Evolutionary conservation across 2,329 filamentous ascomycete species (phyloP).

Genomic region (Aureobasidium vineae): DNA sequence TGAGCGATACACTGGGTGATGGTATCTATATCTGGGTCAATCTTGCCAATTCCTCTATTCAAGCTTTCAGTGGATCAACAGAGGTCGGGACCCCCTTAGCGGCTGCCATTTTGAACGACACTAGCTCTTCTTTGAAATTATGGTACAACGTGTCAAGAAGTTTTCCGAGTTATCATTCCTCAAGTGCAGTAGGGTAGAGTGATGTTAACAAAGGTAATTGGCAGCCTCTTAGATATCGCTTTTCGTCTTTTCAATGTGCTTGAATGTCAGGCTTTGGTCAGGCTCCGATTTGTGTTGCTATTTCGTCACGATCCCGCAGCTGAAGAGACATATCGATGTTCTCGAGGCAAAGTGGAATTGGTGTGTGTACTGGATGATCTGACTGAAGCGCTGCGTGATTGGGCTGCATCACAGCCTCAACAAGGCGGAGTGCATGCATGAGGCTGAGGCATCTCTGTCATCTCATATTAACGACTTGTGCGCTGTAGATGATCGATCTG

Average conservation of each 20-base stretch:
- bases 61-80: background rate
- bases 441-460: background rate
- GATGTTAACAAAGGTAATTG: too few relatives aligned
- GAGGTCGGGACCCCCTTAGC: background rate
- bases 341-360: too few relatives aligned
- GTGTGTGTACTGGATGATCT: too few relatives aligned
- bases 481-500: background rate
- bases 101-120: background rate
- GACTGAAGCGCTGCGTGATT: background rate
- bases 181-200: too few relatives aligned
- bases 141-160: background rate
- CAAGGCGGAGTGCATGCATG: conserved; percentile 4
- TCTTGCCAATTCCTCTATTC: background rate
- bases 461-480: background rate
- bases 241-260: too few relatives aligned
- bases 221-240: too few relatives aligned
- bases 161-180: too few relatives aligned
- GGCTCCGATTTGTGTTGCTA: too few relatives aligned
- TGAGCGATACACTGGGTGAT: background rate
- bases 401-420: background rate
- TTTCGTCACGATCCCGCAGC: too few relatives aligned
- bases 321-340: too few relatives aligned
- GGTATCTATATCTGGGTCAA: background rate
- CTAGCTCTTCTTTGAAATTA: too few relatives aligned
- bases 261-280: too few relatives aligned